Evolutionary conservation across 2,329 filamentous ascomycete species (phyloP).

Genomic region (Diaporthe destruens): DNA sequence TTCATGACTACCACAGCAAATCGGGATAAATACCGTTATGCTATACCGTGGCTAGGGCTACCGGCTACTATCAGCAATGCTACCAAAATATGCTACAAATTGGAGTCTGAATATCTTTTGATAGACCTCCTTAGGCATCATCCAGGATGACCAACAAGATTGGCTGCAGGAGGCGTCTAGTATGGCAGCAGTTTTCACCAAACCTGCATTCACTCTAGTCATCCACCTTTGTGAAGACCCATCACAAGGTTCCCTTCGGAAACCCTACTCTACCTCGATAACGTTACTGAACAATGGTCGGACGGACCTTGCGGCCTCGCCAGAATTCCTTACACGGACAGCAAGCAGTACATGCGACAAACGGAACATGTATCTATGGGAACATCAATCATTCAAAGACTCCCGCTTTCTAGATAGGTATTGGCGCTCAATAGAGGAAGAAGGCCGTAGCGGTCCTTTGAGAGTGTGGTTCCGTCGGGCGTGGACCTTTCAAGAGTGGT

Average conservation of each 20-base stretch:
- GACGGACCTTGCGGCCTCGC: neutral
- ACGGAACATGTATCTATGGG: neutral
- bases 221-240: neutral
- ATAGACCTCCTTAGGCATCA: constrained; percentile 26
- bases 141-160: constrained; percentile 28
- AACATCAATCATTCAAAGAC: neutral
- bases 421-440: no score
- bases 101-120: constrained; percentile 31
- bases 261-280: neutral
- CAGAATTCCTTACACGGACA: neutral
- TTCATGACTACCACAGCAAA: constrained; percentile 12
- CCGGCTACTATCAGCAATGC: constrained; percentile 18
- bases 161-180: constrained; percentile 28
- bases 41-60: neutral
- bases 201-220: constrained; percentile 15
- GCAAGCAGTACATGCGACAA: neutral
- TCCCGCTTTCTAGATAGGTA: neutral
- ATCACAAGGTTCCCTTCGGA: neutral
- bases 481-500: constrained; percentile 9
- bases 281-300: neutral
- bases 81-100: neutral
- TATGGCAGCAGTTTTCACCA: constrained; percentile 22
- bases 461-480: neutral
- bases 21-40: neutral
- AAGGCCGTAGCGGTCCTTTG: neutral